Evolutionary conservation across 768 basidiomycete species (phyloP).

Genomic region (Leccinum broughii): DNA sequence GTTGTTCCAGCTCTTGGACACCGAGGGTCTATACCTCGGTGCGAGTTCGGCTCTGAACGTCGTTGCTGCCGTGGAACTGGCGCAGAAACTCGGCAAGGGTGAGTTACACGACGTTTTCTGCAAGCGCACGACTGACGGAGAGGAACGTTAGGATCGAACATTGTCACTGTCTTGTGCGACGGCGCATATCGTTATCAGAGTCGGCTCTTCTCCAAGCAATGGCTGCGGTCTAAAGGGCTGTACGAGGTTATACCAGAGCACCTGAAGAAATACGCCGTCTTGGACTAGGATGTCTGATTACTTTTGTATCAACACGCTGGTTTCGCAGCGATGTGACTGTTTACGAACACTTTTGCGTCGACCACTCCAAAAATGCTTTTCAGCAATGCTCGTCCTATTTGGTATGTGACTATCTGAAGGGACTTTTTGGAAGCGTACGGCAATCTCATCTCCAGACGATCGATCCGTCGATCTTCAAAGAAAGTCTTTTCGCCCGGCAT

Average conservation of each 20-base stretch:
- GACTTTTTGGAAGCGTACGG: not conserved
- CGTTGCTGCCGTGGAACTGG: constrained; percentile 89
- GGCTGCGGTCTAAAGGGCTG: constrained; percentile 83
- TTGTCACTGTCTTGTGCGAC: constrained; percentile 91
- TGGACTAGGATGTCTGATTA: constrained; percentile 50
- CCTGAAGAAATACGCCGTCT: constrained; percentile 85
- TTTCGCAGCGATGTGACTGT: not conserved
- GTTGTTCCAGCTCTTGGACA: constrained; percentile 90
- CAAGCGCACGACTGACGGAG: not conserved
- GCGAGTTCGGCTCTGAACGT: constrained; percentile 95
- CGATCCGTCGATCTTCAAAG: constrained; percentile 1
- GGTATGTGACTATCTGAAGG: not conserved
- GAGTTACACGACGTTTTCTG: constrained; percentile 4
- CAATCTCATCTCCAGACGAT: constrained; percentile 1
- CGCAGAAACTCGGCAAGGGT: constrained; percentile 83
- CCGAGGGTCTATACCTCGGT: constrained; percentile 92
- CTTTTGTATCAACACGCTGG: not conserved
- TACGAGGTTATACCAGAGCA: constrained; percentile 76
- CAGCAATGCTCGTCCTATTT: not conserved
- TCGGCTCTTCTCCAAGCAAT: constrained; percentile 89
- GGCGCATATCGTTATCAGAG: constrained; percentile 98
- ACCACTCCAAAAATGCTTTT: not conserved
- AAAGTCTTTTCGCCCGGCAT: not conserved
- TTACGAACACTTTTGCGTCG: not conserved
- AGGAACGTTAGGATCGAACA: constrained; percentile 59